These are phyloP conservation scores for Cryphonectria parasitica DNA, from an alignment of 2,329 filamentous ascomycete species.

Conservation along the genomic window DNA sequence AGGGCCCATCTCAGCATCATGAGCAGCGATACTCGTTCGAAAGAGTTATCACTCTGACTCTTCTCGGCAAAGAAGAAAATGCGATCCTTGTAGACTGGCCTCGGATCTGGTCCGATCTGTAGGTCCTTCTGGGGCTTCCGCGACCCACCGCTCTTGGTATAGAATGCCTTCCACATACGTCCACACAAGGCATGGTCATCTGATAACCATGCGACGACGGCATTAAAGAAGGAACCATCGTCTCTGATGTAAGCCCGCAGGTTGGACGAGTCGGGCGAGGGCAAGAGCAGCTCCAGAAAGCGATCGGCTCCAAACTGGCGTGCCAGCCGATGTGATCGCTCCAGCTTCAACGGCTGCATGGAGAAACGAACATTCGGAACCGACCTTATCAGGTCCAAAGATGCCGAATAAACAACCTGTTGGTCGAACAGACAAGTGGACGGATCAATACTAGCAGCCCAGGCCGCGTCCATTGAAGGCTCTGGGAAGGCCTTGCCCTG, in stretches of 20 bases:
- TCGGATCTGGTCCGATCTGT: slow-evolving; percentile 36
- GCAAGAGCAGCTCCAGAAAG: slow-evolving; percentile 60
- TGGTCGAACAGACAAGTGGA: slow-evolving; percentile 37
- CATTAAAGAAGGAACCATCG: slow-evolving; percentile 37
- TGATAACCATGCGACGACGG: slow-evolving; percentile 48
- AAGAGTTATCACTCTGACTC: slow-evolving; percentile 46
- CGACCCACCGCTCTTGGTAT: slow-evolving; percentile 41
- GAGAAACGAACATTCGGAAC: slow-evolving; percentile 49
- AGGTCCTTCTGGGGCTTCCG: slow-evolving; percentile 45
- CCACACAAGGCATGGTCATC: slow-evolving; percentile 49
- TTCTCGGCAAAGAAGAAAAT: slow-evolving; percentile 60
- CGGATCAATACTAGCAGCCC: slow-evolving; percentile 47
- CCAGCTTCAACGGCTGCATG: slow-evolving; percentile 53
- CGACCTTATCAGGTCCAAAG: slow-evolving; percentile 43
- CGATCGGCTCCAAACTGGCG: slow-evolving; percentile 62
- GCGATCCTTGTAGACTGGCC: slow-evolving; percentile 44
- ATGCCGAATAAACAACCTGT: slow-evolving; percentile 48
- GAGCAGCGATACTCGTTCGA: slow-evolving; percentile 39
- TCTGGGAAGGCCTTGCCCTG: slow-evolving; percentile 52
- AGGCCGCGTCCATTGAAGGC: slow-evolving; percentile 47
- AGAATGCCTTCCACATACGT: slow-evolving; percentile 54
- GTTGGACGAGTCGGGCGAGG: slow-evolving; percentile 43
- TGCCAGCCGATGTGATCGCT: slow-evolving; percentile 54
- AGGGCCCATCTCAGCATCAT: slow-evolving; percentile 59
- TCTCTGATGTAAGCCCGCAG: slow-evolving; percentile 38